A percentile compares a stretch with the other conserved stretches of the same genome.
Evolutionary conservation across 2,329 filamentous ascomycete species (phyloP).

Genomic region (Arthrinium phaeospermum): DNA sequence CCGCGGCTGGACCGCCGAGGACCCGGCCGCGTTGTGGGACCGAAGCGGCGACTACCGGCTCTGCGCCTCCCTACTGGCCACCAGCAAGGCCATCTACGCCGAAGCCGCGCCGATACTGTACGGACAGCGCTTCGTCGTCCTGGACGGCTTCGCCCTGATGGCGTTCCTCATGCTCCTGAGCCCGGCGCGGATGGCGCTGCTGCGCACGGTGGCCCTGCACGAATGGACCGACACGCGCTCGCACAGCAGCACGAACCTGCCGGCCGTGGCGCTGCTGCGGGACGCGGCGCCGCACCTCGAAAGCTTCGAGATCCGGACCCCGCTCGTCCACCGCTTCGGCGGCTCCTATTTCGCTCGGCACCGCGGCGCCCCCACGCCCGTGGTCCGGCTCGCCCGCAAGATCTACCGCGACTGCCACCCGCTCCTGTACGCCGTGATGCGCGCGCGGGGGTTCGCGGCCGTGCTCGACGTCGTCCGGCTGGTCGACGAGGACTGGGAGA

Average conservation of each 20-base stretch:
- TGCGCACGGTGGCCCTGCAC: background rate
- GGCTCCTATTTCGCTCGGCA: background rate
- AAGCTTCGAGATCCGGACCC: background rate
- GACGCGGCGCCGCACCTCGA: background rate
- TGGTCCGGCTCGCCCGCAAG: background rate
- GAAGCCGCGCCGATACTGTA: constrained; percentile 12
- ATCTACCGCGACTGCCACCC: constrained; percentile 19
- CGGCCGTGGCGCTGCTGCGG: constrained; percentile 7
- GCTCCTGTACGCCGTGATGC: constrained; percentile 7
- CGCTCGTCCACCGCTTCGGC: background rate
- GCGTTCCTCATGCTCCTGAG: background rate
- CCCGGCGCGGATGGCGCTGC: background rate
- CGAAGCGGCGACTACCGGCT: background rate
- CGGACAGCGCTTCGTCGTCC: background rate
- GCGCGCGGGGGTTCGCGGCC: background rate
- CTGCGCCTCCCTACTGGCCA: background rate
- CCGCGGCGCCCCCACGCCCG: background rate
- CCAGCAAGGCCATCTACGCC: background rate
- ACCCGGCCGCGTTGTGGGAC: background rate
- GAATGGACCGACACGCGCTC: background rate
- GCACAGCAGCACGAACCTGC: background rate
- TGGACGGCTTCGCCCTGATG: background rate
- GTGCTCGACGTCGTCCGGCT: background rate
- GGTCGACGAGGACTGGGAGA: background rate
- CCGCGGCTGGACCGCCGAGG: too few species aligned